phyloP scores from a whole-genome alignment of 2,329 filamentous ascomycete species.

The Fusarium fracticaudum region DNA sequence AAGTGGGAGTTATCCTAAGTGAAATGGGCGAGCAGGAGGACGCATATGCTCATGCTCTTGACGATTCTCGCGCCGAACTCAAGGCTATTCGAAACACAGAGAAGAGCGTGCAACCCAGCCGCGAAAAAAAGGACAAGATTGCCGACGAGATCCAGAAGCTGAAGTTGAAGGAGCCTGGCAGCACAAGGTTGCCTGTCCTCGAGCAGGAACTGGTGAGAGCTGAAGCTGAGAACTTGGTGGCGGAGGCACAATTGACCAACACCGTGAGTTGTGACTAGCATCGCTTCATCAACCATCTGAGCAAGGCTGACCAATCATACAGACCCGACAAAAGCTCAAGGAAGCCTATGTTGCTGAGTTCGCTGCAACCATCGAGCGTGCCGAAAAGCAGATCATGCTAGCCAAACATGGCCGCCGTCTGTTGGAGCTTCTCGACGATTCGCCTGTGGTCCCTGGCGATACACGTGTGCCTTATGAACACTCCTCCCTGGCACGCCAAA shows the following conservation, averaged over 20 bases:
- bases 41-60: conserved; percentile 82
- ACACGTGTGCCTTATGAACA: conserved; percentile 73
- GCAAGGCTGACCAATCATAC: conserved; percentile 18
- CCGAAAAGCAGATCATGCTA: conserved; percentile 95
- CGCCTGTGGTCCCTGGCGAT: conserved; percentile 88
- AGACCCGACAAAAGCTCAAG: conserved; percentile 96
- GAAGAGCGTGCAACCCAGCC: conserved; percentile 90
- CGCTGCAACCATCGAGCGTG: conserved; percentile 90
- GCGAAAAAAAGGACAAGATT: conserved; percentile 88
- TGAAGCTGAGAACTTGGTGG: conserved; percentile 94
- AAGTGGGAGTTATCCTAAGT: conserved; percentile 89
- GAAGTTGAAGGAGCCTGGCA: conserved; percentile 92
- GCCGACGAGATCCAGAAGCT: conserved; percentile 91
- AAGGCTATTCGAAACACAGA: conserved; percentile 97
- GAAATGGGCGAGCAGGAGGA: conserved; percentile 97
- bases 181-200: conserved; percentile 79
- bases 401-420: conserved; percentile 90
- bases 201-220: conserved; percentile 97
- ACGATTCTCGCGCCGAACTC: conserved; percentile 82
- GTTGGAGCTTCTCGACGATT: conserved; percentile 86
- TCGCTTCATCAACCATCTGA: neutral
- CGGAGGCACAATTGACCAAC: conserved; percentile 95
- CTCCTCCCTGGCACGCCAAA: conserved; percentile 75
- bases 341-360: conserved; percentile 92
- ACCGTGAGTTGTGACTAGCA: conserved; percentile 67